These are phyloP conservation scores for Ceratocystis alfenasii DNA, from an alignment of 2,329 filamentous ascomycete genomes.

Conservation along the genomic window DNA sequence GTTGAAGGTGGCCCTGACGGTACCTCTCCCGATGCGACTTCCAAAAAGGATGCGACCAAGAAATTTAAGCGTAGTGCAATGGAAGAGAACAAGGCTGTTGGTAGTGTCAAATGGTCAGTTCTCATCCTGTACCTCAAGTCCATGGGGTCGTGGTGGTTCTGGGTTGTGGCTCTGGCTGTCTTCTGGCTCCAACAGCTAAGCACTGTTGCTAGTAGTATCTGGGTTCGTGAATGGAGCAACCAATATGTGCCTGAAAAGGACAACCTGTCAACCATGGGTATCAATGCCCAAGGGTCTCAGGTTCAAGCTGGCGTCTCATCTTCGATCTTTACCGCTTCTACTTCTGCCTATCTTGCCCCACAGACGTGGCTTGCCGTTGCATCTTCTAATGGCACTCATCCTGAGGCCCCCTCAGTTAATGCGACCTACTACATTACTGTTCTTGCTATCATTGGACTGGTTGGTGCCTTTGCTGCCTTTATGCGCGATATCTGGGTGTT, in stretches of 20 bases:
- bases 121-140: slow-evolving; percentile 72
- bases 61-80: slow-evolving; percentile 39
- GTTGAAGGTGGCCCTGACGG: slow-evolving; percentile 37
- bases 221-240: slow-evolving; percentile 93
- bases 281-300: slow-evolving; percentile 11
- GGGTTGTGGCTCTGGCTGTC: slow-evolving; percentile 60
- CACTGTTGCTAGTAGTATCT: slow-evolving; percentile 78
- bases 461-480: slow-evolving; percentile 71
- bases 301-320: slow-evolving; percentile 13
- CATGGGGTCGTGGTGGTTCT: slow-evolving; percentile 98
- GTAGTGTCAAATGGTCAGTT: slow-evolving; percentile 78
- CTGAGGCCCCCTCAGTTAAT: slow-evolving; percentile 46
- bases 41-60: slow-evolving; percentile 38
- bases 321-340: slow-evolving; percentile 8
- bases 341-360: slow-evolving; percentile 12
- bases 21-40: slow-evolving; percentile 36
- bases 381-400: slow-evolving; percentile 1
- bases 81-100: slow-evolving; percentile 69
- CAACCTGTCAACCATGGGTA: slow-evolving; percentile 9
- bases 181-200: slow-evolving; percentile 77
- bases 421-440: slow-evolving; percentile 71
- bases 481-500: slow-evolving; percentile 80
- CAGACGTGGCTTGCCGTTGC: slow-evolving; percentile 15
- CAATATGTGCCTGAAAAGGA: slow-evolving; percentile 52
- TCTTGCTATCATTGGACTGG: slow-evolving; percentile 67